Evolutionary conservation across 805 yeast species (phyloP).

Genomic region (Suhomyces tanzawaensis): DNA sequence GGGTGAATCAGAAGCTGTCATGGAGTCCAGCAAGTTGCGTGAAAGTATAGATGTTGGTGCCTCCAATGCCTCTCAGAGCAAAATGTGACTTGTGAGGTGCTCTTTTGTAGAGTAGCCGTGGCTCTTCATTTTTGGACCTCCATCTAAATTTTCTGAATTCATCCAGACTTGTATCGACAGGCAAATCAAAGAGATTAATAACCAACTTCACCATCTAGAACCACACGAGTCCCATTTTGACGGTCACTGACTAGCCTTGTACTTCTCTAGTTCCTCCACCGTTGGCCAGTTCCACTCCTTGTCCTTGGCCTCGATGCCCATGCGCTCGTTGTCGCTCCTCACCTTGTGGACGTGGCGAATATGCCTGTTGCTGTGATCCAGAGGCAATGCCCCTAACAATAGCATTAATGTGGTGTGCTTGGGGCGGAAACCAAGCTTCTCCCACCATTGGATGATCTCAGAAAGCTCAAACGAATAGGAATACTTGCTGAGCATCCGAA

Average conservation of each 20-base stretch:
- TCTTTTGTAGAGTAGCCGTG: too few relatives aligned
- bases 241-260: neutral
- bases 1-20: too few relatives aligned
- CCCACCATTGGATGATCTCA: slow-evolving; percentile 55
- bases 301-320: neutral
- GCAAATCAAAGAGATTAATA: too few relatives aligned
- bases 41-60: too few relatives aligned
- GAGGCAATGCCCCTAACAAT: slow-evolving; percentile 37
- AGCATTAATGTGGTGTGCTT: slow-evolving; percentile 35
- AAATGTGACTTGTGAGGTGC: too few relatives aligned
- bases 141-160: too few relatives aligned
- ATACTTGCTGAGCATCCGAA: slow-evolving; percentile 47
- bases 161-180: too few relatives aligned
- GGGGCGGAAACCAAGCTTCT: slow-evolving; percentile 44
- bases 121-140: too few relatives aligned
- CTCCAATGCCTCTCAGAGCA: too few relatives aligned
- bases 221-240: too few relatives aligned
- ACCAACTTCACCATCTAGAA: too few relatives aligned
- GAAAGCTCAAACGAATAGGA: slow-evolving; percentile 49
- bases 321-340: slow-evolving; percentile 5
- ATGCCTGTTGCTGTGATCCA: slow-evolving; percentile 36
- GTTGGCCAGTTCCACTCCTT: slow-evolving; percentile 9
- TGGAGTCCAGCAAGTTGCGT: too few relatives aligned
- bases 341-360: slow-evolving; percentile 32
- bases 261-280: slow-evolving; percentile 2